Evolutionary conservation across 331 rosid species (phyloP), one percentile per base, ranked within the genome.

Genomic region (Malus hybrid): DNA sequence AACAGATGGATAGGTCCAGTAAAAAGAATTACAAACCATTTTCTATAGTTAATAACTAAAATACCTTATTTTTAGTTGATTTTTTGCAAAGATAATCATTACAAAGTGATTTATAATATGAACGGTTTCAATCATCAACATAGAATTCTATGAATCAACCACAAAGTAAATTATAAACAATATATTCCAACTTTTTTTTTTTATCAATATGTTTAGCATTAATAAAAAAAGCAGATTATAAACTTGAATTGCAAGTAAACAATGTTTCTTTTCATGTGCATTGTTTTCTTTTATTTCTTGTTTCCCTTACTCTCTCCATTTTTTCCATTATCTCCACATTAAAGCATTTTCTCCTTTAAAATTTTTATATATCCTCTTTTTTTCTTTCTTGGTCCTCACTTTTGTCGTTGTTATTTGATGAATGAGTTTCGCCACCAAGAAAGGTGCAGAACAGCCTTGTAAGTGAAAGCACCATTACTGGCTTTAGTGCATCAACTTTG

Each of bases 211-310:
- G 57, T 34, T 15, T 14, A 24, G 22, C 24, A 33, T 20, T 15
- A 27, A 42, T 42, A 42, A 36, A 44, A 20, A 68, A 79, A 84
- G 83, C 67, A 82, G 68, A 77, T 84, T 70, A 84, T 39, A 80
- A 81, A 86, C 97, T 88, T 92, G 83, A 88, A 83, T 74, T 76
- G 87, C 92, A 85, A 92, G 97, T 72, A 90, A 88, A 48, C 80
- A 75, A 66, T 64, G 5, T 5, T 9, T 57, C 74, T 61, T 81
- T 81, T 83, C 61, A 44, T 34, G 36, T 5, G 63, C 24, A 54
- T 70, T 78, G 84, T 57, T 79, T 71, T 69, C 75, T 81, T 79
- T 71, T 66, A 72, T 81, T 77, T 67, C 76, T 76, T 52, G 72
- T 57, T 56, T 50, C 64, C 78, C 64, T 80, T 72, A 60, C 31